phyloP scores from a whole-genome alignment of 1,284 basidiomycete species.

The Ceraceosorus guamensis region DNA sequence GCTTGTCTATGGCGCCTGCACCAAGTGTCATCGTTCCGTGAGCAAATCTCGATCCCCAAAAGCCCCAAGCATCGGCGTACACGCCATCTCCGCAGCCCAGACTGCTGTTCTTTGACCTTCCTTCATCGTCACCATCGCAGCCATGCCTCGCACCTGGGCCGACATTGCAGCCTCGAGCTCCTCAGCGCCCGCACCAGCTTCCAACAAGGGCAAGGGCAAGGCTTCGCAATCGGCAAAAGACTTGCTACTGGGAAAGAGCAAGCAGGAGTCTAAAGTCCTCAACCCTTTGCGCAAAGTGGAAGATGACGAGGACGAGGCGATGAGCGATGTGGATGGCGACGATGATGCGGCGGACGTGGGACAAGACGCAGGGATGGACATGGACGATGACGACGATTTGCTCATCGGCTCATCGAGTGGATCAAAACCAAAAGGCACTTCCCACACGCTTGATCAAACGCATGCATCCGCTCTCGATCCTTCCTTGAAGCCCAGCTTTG shows the following conservation, averaged over 20 bases:
- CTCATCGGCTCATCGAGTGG: slow-evolving; percentile 13
- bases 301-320: slow-evolving; percentile 7
- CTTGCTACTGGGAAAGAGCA: neutral
- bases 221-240: neutral
- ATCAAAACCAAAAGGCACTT: neutral
- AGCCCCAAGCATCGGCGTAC: too few relatives aligned
- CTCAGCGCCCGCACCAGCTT: neutral
- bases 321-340: neutral
- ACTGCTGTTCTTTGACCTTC: too few relatives aligned
- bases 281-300: slow-evolving; percentile 12
- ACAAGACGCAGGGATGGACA: too few relatives aligned
- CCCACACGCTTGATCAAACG: neutral
- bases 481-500: slow-evolving; percentile 7
- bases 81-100: too few relatives aligned
- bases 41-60: too few relatives aligned
- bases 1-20: too few relatives aligned
- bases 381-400: slow-evolving; percentile 11
- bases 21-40: too few relatives aligned
- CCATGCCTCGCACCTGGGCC: neutral
- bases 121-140: too few relatives aligned
- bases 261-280: neutral
- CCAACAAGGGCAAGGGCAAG: neutral
- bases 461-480: slow-evolving; percentile 4
- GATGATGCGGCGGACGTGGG: too few relatives aligned
- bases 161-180: neutral